phyloP scores from a whole-genome alignment of 352 stramenopile genomes.

The Phytophthora cactorum region DNA sequence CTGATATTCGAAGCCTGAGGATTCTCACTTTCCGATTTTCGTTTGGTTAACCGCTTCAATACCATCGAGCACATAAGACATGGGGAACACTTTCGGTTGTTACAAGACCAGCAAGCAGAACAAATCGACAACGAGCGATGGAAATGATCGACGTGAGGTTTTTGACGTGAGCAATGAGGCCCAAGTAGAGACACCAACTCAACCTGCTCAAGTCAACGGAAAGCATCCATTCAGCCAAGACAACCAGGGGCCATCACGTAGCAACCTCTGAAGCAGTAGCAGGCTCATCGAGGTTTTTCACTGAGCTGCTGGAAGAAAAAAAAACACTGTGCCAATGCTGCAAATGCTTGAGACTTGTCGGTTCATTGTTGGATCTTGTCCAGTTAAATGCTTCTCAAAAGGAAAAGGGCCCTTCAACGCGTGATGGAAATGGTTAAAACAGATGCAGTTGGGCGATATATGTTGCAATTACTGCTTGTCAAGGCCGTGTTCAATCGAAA shows the following conservation, averaged over 20 bases:
- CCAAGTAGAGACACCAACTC: neutral
- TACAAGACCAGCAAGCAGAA: conserved; percentile 21
- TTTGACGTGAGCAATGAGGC: conserved; percentile 3
- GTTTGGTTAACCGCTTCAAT: neutral
- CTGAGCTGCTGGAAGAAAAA: neutral
- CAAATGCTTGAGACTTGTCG: no score
- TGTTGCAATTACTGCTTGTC: no score
- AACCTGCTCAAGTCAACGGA: conserved; percentile 4
- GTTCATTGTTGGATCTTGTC: no score
- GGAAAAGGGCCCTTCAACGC: no score
- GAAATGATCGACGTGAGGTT: neutral
- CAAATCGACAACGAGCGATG: conserved; percentile 4
- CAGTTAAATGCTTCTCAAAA: no score
- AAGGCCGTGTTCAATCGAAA: no score
- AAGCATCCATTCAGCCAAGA: neutral
- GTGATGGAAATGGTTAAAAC: no score
- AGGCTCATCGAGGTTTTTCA: neutral
- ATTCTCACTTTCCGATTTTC: conserved; percentile 17
- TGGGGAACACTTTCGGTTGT: conserved; percentile 27
- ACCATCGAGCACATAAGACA: conserved; percentile 1
- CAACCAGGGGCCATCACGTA: neutral
- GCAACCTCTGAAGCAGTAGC: neutral
- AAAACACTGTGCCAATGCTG: neutral
- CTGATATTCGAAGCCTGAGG: neutral
- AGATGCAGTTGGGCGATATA: no score